Conservation (phyloP, 2,329 filamentous ascomycete species). For the Boeremia lycopersici region DNA sequence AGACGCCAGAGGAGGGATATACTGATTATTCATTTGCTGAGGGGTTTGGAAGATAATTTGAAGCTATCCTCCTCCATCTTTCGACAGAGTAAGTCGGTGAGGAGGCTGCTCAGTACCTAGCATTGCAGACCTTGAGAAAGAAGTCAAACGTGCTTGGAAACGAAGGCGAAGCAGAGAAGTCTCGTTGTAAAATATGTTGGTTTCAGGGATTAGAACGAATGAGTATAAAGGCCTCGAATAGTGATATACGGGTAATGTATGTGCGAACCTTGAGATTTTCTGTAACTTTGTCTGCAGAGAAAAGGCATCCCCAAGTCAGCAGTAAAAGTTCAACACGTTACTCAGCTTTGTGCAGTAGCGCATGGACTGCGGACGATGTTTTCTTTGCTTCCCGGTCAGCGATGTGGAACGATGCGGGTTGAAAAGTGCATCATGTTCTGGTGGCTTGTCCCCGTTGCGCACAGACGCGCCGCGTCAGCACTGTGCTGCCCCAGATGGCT, state of each 20-base stretch:
- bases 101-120: too few relatives aligned
- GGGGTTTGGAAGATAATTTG: not conserved
- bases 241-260: too few relatives aligned
- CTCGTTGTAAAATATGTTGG: too few relatives aligned
- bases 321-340: not conserved
- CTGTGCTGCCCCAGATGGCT: not conserved
- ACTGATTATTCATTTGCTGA: conserved; percentile 9
- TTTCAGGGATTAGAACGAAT: too few relatives aligned
- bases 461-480: conserved; percentile 1
- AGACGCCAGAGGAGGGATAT: conserved; percentile 3
- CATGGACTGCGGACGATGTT: not conserved
- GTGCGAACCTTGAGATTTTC: too few relatives aligned
- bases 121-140: too few relatives aligned
- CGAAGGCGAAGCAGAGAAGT: too few relatives aligned
- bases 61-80: not conserved
- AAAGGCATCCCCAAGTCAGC: too few relatives aligned
- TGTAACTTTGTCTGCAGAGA: too few relatives aligned
- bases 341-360: not conserved
- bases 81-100: too few relatives aligned
- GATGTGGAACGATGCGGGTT: not conserved
- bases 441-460: not conserved
- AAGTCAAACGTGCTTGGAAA: too few relatives aligned
- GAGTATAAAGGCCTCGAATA: too few relatives aligned
- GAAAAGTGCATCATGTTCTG: not conserved
- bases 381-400: not conserved